These are phyloP conservation scores for Alternaria sp. DNA, from an alignment of 2,329 filamentous ascomycete species.

Conservation along the genomic window DNA sequence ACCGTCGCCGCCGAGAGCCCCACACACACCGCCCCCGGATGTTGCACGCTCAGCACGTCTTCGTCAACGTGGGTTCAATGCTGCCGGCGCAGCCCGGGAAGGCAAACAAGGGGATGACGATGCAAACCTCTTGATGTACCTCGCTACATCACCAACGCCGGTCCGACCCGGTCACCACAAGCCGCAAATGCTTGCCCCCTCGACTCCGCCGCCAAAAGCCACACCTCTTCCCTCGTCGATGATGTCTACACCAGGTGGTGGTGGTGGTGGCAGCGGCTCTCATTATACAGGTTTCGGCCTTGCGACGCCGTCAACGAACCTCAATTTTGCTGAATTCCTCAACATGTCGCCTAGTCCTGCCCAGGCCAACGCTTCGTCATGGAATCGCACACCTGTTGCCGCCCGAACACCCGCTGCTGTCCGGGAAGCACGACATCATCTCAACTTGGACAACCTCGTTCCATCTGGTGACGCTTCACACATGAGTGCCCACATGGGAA, in stretches of 20 bases:
- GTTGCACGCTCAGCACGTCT: conserved; percentile 53
- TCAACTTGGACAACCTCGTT: conserved; percentile 83
- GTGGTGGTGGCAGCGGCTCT: conserved; percentile 67
- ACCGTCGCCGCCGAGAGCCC: conserved; percentile 65
- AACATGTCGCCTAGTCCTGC: conserved; percentile 97
- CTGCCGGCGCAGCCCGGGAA: conserved; percentile 52
- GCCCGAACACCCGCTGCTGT: conserved; percentile 73
- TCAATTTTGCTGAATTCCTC: conserved; percentile 96
- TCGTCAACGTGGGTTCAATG: conserved; percentile 51
- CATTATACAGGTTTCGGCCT: conserved; percentile 68
- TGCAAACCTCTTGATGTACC: conserved; percentile 83
- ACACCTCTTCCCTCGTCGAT: conserved; percentile 79
- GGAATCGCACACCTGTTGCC: conserved; percentile 68
- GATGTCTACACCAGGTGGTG: conserved; percentile 84
- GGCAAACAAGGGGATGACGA: conserved; percentile 78
- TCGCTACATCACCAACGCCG: conserved; percentile 90
- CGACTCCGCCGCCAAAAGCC: conserved; percentile 63
- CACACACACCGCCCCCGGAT: conserved; percentile 53
- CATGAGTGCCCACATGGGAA: conserved; percentile 47
- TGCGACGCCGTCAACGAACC: conserved; percentile 81
- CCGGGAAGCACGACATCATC: conserved; percentile 74
- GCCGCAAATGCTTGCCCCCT: conserved; percentile 60
- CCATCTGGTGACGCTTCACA: conserved; percentile 61
- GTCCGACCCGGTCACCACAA: conserved; percentile 64
- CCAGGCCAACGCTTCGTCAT: conserved; percentile 75